Evolutionary conservation across 164 flowering plant genomes (phyloP).

Genomic region (Platanus orientalis): DNA sequence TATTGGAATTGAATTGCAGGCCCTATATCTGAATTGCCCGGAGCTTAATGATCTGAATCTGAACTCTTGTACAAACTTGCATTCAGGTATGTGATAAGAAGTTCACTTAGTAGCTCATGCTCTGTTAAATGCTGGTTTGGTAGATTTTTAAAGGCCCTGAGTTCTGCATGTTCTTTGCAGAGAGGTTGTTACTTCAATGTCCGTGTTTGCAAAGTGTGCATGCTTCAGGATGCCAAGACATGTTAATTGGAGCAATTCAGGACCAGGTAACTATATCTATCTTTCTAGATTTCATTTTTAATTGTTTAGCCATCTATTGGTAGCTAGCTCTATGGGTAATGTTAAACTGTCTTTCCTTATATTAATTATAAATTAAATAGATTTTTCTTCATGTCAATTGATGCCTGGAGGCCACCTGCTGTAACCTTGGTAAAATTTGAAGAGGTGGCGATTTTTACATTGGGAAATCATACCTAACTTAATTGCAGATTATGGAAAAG

Average conservation of each 20-base stretch:
- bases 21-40: conserved; percentile 81
- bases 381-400: too few species aligned
- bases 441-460: too few species aligned
- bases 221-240: conserved; percentile 72
- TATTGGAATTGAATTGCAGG: conserved; percentile 47
- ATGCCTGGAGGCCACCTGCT: too few species aligned
- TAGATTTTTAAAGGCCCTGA: not conserved
- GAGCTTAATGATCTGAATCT: conserved; percentile 79
- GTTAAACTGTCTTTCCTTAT: too few species aligned
- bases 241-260: conserved; percentile 49
- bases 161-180: conserved; percentile 25
- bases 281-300: too few species aligned
- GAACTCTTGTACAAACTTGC: conserved; percentile 75
- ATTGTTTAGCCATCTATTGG: too few species aligned
- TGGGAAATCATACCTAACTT: too few species aligned
- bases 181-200: conserved; percentile 76
- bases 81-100: conserved; percentile 58
- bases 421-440: too few species aligned
- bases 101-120: not conserved
- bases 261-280: conserved; percentile 51
- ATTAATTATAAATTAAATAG: too few species aligned
- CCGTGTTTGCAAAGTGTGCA: conserved; percentile 73
- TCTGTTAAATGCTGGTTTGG: not conserved
- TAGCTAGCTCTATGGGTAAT: too few species aligned
- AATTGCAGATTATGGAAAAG: too few species aligned